Percentiles rank a stretch among this genome's conserved stretches.
These are phyloP conservation scores for Rubus parviflorus DNA, from an alignment of 306 rosid genomes.

Conservation along the genomic window DNA sequence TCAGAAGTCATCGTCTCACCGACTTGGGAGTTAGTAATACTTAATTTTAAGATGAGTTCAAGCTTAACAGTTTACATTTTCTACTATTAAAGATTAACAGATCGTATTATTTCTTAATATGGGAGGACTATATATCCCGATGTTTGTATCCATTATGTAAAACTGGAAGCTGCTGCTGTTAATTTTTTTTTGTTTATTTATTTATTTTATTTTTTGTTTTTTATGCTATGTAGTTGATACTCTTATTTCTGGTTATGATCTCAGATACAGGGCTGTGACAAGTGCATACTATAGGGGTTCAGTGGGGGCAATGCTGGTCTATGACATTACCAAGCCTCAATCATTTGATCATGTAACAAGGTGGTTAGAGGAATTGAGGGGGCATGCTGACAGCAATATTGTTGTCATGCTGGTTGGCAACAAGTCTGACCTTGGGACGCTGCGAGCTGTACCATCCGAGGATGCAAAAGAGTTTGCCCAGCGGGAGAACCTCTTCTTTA, in stretches of 20 bases:
- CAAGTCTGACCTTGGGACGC: slow-evolving; percentile 74
- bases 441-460: slow-evolving; percentile 68
- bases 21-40: neutral
- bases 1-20: neutral
- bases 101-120: neutral
- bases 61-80: neutral
- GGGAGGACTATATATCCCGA: neutral
- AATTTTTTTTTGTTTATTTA: neutral
- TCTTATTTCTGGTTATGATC: slow-evolving; percentile 19
- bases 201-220: too few species aligned
- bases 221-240: too few species aligned
- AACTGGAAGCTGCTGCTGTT: neutral
- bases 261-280: slow-evolving; percentile 94
- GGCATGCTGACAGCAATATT: slow-evolving; percentile 73
- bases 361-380: slow-evolving; percentile 84
- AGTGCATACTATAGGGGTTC: slow-evolving; percentile 97
- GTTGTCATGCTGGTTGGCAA: slow-evolving; percentile 89
- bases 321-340: slow-evolving; percentile 77
- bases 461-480: slow-evolving; percentile 76
- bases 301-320: slow-evolving; percentile 85
- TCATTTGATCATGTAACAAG: slow-evolving; percentile 69
- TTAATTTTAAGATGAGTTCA: neutral
- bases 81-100: neutral
- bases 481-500: slow-evolving; percentile 72
- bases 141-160: neutral